Base-by-base conservation (phyloP, 495 filamentous ascomycete genomes). In the Xylona heveae region DNA sequence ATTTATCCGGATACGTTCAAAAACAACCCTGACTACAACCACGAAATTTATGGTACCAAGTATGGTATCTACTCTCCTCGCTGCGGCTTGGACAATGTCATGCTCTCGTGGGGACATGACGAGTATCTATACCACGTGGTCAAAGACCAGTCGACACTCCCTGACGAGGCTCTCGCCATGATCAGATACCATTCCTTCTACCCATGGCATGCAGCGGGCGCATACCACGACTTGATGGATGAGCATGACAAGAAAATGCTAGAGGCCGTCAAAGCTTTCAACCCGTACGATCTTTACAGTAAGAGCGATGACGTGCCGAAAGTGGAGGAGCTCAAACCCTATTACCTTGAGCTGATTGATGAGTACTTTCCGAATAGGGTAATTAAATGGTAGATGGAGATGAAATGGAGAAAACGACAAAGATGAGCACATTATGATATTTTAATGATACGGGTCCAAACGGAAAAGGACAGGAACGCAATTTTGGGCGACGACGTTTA, bases 61-160 rank as follows among this genome's bases (percentile, higher is more conserved):
- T 56, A 71, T 40, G 82, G 82, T 14, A 83, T 92, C 38, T 92
- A 92, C 49, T 55, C 54, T 1, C 63, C 68, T 4, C 68, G 71
- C 3, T 83, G 77, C 38, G 82, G 82, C 2, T 51, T 90, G 8
- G 75, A 82, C 40, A 79, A 78, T 38, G 56, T 92, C 30, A 81
- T 92, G 69, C 62, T 92, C 35, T 79, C 72, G 33, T 90, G 81
- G 81, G 81, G 82, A 17, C 82, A 92, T 42, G 80, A 92, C 41
- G 82, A 92, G 54, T 92, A 84, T 44, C 61, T 92, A 25, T 90
- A 88, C 52, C 72, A 80, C 40, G 69, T 92, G 25, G 62, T 71
- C 42, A 78, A 74, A 54, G 70, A 77, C 30, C 79, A 88, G 57
- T 72, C 65, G 2, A 74, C 61, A 6, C 52, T 92, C 6, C 82